Percentiles rank a stretch among this genome's conserved stretches.
These are phyloP conservation scores for Arabis hirsuta DNA, from an alignment of 345 rosid species.

Conservation along the genomic window DNA sequence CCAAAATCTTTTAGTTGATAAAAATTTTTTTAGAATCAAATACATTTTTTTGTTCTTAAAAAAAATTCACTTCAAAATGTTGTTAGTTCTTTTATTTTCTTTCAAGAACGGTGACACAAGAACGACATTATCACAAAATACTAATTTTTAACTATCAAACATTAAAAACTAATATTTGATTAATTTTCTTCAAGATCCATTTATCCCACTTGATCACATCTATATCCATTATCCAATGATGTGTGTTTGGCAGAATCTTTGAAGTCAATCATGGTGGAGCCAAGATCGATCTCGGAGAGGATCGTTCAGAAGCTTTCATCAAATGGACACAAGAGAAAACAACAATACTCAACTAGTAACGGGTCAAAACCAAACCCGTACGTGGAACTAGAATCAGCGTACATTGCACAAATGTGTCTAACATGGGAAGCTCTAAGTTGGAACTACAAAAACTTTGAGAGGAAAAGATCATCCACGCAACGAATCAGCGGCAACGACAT, in stretches of 20 bases:
- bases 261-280: constrained; percentile 74
- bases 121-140: too few species aligned
- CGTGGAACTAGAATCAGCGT: constrained; percentile 82
- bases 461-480: constrained; percentile 53
- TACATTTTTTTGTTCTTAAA: too few species aligned
- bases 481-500: constrained; percentile 51
- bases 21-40: too few species aligned
- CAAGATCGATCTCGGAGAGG: constrained; percentile 92
- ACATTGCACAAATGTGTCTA: constrained; percentile 89
- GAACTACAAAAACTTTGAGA: constrained; percentile 86
- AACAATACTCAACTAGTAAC: constrained; percentile 34
- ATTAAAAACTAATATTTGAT: too few species aligned
- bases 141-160: too few species aligned
- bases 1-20: too few species aligned
- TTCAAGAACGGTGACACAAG: too few species aligned
- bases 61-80: too few species aligned
- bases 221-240: background rate
- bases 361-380: constrained; percentile 76
- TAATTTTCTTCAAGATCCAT: too few species aligned
- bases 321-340: constrained; percentile 52
- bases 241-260: constrained; percentile 58
- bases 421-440: constrained; percentile 98
- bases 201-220: background rate
- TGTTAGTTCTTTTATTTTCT: too few species aligned
- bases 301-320: constrained; percentile 72